phyloP scores from a whole-genome alignment of 352 stramenopile species.

The Globisporangium ultimum region DNA sequence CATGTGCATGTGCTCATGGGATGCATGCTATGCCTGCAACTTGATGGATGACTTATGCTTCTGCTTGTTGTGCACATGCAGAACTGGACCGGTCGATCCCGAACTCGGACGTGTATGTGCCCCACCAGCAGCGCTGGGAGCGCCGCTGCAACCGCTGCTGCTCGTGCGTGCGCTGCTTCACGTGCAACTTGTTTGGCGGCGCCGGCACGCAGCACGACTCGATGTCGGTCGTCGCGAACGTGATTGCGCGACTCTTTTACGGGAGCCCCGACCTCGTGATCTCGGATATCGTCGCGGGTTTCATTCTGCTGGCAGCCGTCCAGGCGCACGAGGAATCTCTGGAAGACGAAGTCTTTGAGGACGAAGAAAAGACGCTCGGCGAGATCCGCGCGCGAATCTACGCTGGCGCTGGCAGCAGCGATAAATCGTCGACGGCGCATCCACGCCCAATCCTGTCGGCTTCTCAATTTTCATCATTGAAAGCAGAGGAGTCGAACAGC shows the following conservation, averaged over 20 bases:
- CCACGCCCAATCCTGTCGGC: conserved; percentile 10
- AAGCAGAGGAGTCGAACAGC: conserved; percentile 17
- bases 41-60: not conserved
- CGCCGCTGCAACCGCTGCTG: conserved; percentile 74
- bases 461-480: conserved; percentile 22
- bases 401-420: conserved; percentile 4
- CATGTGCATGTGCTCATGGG: conserved; percentile 5
- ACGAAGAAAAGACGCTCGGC: conserved; percentile 43
- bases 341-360: conserved; percentile 27
- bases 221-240: conserved; percentile 85
- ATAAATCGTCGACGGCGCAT: not conserved
- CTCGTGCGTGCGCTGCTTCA: conserved; percentile 78
- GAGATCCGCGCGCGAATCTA: conserved; percentile 49
- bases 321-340: conserved; percentile 70
- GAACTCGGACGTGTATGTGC: conserved; percentile 81
- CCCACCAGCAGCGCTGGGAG: conserved; percentile 73
- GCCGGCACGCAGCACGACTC: conserved; percentile 81
- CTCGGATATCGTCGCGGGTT: conserved; percentile 84
- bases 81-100: conserved; percentile 55
- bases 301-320: conserved; percentile 75
- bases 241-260: conserved; percentile 84
- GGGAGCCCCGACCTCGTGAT: conserved; percentile 85
- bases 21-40: too few species aligned
- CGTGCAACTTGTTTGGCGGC: conserved; percentile 85
- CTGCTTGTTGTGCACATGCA: conserved; percentile 15